A percentile compares a stretch with the other conserved stretches of the same genome.
Conservation (phyloP, 2,329 filamentous ascomycete genomes). For the Elsinoe perseae region DNA sequence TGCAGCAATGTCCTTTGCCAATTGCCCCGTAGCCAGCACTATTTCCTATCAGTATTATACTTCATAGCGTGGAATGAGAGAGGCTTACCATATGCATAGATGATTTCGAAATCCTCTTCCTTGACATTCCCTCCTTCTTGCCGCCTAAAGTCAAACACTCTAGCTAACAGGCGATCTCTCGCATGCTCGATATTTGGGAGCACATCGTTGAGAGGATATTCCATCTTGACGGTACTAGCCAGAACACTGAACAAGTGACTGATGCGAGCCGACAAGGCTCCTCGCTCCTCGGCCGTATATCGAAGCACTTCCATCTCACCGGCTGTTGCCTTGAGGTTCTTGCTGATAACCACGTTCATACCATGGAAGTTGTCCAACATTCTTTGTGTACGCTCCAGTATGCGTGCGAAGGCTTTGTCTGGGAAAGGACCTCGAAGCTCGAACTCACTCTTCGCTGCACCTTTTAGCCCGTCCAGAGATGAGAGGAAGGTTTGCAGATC, state of each 20-base stretch:
- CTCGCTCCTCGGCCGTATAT: conserved; percentile 71
- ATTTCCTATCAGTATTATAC: not conserved
- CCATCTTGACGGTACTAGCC: conserved; percentile 85
- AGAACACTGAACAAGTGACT: conserved; percentile 82
- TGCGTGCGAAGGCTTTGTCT: conserved; percentile 59
- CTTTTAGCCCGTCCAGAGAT: conserved; percentile 65
- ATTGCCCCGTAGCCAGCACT: conserved; percentile 56
- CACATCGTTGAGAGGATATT: conserved; percentile 85
- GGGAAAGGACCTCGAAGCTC: conserved; percentile 84
- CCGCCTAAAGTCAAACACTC: conserved; percentile 79
- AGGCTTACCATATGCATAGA: conserved; percentile 79
- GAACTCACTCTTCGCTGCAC: conserved; percentile 73
- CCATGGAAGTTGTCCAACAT: conserved; percentile 92
- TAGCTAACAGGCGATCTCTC: conserved; percentile 74
- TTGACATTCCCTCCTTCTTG: conserved; percentile 50
- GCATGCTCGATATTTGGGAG: conserved; percentile 74
- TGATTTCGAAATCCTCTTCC: conserved; percentile 77
- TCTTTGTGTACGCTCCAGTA: conserved; percentile 71
- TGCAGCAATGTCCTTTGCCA: conserved; percentile 48
- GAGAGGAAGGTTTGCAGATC: conserved; percentile 72
- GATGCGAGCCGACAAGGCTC: conserved; percentile 75
- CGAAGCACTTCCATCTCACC: conserved; percentile 75
- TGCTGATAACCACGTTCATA: conserved; percentile 86
- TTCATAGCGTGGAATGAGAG: not conserved
- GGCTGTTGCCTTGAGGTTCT: conserved; percentile 64